Evolutionary conservation across 306 rosid species (phyloP), one percentile per base, ranked within the genome.

Genomic region (Senna siamea): DNA sequence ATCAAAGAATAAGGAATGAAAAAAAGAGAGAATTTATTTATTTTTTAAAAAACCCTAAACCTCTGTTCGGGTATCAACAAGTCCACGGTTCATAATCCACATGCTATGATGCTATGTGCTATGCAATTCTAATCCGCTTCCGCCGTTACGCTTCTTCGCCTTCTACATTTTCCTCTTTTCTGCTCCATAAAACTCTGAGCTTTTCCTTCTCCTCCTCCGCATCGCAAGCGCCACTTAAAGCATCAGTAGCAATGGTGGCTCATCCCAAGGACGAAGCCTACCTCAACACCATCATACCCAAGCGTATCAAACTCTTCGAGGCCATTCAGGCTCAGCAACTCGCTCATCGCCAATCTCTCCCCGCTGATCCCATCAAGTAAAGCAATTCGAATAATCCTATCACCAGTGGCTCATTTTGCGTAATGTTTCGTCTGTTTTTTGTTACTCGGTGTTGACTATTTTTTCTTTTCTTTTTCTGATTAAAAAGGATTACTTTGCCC

Each of bases 321-420:
- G 0, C 84, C 32, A 81, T 91, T 59, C 84, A 83, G 65, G 71
- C 85, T 1, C 81, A 88, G 59, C 91, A 76, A 43, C 72, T 57
- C 12, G 74, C 83, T 14, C 78, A 65, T 5, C 92, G 77, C 12
- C 83, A 70, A 30, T 85, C 92, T 7, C 90, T 93, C 7, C 70
- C 92, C 5, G 73, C 96, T 64, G 94, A 88, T 81, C 97, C 91
- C 43, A 93, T 93, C 79, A 87, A 84, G 90, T 62, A 62, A 60
- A 35, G 34, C n/a, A 34, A 6, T 60, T 12, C 40, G 34, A 18
- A 32, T 35, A 9, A n/a, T 35, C n/a, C 12, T 37, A 18, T 4
- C 41, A 43, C n/a, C 2, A 62, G 37, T 17, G 67, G 15, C 28
- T 35, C 12, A 18, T 61, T 61, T 10, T 7, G 1, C 18, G 5